A percentile compares a stretch with the other conserved stretches of the same genome.
Evolutionary conservation across 2,329 filamentous ascomycete genomes (phyloP).

Genomic region (Clarireedia hainanense): DNA sequence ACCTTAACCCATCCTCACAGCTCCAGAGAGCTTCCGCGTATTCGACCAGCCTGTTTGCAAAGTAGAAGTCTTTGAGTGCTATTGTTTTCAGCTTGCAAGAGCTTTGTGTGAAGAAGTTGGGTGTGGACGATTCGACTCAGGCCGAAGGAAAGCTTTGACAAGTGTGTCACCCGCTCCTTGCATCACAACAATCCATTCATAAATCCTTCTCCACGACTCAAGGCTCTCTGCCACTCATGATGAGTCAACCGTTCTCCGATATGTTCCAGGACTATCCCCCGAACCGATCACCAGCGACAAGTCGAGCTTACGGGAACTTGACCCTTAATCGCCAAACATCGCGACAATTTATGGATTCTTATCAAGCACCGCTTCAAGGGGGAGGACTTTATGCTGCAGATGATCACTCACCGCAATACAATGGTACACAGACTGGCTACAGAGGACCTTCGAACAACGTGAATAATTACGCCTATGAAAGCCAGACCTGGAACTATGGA

Average conservation of each 20-base stretch:
- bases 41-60: neutral
- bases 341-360: constrained; percentile 64
- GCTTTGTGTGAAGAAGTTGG: constrained; percentile 18
- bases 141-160: constrained; percentile 17
- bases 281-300: constrained; percentile 67
- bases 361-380: constrained; percentile 39
- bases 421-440: constrained; percentile 31
- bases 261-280: constrained; percentile 67
- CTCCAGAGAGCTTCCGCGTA: neutral
- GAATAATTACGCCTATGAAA: constrained; percentile 57
- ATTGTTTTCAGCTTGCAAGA: constrained; percentile 8
- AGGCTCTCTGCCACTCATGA: constrained; percentile 24
- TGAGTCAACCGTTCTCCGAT: constrained; percentile 51
- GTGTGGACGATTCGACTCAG: constrained; percentile 15
- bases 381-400: constrained; percentile 62
- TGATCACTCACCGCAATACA: constrained; percentile 49
- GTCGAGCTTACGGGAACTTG: constrained; percentile 56
- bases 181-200: constrained; percentile 21
- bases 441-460: constrained; percentile 17
- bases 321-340: constrained; percentile 64
- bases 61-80: neutral
- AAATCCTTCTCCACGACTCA: constrained; percentile 5
- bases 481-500: constrained; percentile 73
- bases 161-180: constrained; percentile 28
- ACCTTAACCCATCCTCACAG: neutral